A percentile compares a stretch with the other conserved stretches of the same genome.
Evolutionary conservation across 768 basidiomycete species (phyloP).

Genomic region (Mycena crocata): DNA sequence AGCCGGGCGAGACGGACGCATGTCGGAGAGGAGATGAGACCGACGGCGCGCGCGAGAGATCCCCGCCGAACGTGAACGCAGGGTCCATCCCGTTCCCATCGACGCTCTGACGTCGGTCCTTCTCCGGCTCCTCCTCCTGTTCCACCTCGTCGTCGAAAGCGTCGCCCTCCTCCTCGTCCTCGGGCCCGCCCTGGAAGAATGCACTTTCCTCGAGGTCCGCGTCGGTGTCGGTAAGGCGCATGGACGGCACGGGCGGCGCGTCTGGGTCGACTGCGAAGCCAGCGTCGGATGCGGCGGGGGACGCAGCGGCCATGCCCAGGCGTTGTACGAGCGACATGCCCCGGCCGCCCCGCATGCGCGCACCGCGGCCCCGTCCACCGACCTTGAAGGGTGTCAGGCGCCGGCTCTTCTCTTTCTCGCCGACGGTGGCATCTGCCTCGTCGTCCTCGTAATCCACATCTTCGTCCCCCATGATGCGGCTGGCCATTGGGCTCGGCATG

Average conservation of each 20-base stretch:
- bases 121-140: slow-evolving; percentile 15
- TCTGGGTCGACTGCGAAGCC: slow-evolving; percentile 44
- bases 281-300: slow-evolving; percentile 61
- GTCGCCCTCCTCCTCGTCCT: no score
- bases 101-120: slow-evolving; percentile 22
- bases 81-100: slow-evolving; percentile 89
- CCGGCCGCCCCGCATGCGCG: slow-evolving; percentile 63
- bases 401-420: slow-evolving; percentile 50
- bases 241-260: slow-evolving; percentile 56
- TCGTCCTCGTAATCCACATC: slow-evolving; percentile 59
- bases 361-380: slow-evolving; percentile 57
- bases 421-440: slow-evolving; percentile 54
- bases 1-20: slow-evolving; percentile 23
- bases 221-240: slow-evolving; percentile 28
- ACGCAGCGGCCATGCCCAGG: slow-evolving; percentile 67
- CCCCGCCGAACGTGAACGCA: slow-evolving; percentile 71
- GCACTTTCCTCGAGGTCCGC: slow-evolving; percentile 26
- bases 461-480: slow-evolving; percentile 49
- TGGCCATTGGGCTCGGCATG: slow-evolving; percentile 52
- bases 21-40: slow-evolving; percentile 46
- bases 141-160: slow-evolving; percentile 29
- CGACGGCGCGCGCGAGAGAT: slow-evolving; percentile 70
- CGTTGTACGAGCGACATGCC: slow-evolving; percentile 70
- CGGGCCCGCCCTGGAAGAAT: slow-evolving; percentile 30
- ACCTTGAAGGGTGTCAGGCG: slow-evolving; percentile 68